Evolutionary conservation across 1,284 basidiomycete genomes (phyloP), one percentile per base, ranked within the genome.

Genomic region (Malassezia caprae): DNA sequence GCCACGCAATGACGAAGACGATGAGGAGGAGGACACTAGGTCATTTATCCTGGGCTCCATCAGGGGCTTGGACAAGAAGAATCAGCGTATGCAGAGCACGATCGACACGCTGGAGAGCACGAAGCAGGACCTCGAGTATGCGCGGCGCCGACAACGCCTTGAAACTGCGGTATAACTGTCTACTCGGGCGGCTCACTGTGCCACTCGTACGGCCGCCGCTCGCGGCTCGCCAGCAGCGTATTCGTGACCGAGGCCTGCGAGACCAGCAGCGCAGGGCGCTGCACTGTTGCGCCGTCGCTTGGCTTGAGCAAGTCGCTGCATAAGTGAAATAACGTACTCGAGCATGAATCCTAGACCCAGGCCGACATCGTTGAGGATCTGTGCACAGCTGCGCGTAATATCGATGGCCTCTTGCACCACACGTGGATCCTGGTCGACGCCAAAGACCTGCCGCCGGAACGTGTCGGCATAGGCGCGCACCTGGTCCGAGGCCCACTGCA

Each of bases 391-490:
- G 45, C 49, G 42, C 11, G 62, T 63, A 13, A 66, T 65, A 30
- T 66, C 61, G 26, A 64, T 50, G 13, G 58, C 52, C 32, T 66
- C 63, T 8, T 37, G 19, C 13, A 69, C 56, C 37, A 69, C 55
- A 19, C 56, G 35, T 15, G 56, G 57, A 37, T 72, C 64, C 40
- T 64, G 51, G 41, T 67, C 66, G 5, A 60, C 68, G 37, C 64
- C 85, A 72, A 90, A 94, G 0, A 96, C 90, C 73, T 98, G 94
- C 56, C 85, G 84, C 48, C 86, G 79, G 76, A 96, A 96, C 69
- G 86, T 84, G 53, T 85, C 83, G 0, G 85, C 86, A 72, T 87
- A 96, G 41, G 81, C 77, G 68, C 88, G 84, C 27, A 98, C 83
- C 76, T 90, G 86, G 51, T 82, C 80, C 71, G 85, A 88, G 1